Base-by-base conservation (phyloP, 2,329 filamentous ascomycete genomes). In the Penicillium sp. region DNA sequence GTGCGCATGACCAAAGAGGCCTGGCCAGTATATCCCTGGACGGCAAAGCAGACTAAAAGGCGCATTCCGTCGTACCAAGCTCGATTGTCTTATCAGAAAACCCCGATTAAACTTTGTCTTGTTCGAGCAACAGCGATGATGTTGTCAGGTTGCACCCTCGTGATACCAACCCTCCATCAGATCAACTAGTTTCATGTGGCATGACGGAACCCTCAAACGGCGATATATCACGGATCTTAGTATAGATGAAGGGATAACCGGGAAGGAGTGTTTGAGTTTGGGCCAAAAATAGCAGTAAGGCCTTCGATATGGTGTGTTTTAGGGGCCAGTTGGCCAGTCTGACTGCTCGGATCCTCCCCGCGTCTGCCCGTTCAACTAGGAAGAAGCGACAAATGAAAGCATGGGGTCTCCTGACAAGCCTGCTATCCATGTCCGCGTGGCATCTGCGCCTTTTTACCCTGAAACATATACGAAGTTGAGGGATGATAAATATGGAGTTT, bases 331-430 rank as follows among this genome's bases (percentile, higher is more conserved):
- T 35, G 50, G 41, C 31, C 37, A 23, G 27, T 51, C 27, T n/a
- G 23, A 49, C 61, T 61, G 21, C n/a, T 33, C 58, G 59, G 58
- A 56, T 64, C 55, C 58, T 66, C n/a, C 41, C 51, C 17, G 61
- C 13, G 38, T 33, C 45, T 17, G n/a, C 33, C 12, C 38, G 25
- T 51, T 33, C 38, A 42, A 31, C 33, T 50, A 13, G 35, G 49
- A 50, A 38, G 23, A 50, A 33, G 38, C 19, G 21, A 59, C 59
- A 61, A 65, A 65, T 62, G 50, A 61, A 52, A 60, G 57, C 40
- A 56, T 52, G 51, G 48, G 56, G 64, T 63, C 64, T 65, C 58
- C 64, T 67, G 63, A 65, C 63, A 54, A 29, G 45, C 40, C 42
- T 33, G 9, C 4, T 33, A 23, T 33, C 38, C 29, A 33, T 52